A percentile compares a stretch with the other conserved stretches of the same genome.
Evolutionary conservation across 2,329 filamentous ascomycete genomes (phyloP).

Genomic region (Epicoccum sorghinum): DNA sequence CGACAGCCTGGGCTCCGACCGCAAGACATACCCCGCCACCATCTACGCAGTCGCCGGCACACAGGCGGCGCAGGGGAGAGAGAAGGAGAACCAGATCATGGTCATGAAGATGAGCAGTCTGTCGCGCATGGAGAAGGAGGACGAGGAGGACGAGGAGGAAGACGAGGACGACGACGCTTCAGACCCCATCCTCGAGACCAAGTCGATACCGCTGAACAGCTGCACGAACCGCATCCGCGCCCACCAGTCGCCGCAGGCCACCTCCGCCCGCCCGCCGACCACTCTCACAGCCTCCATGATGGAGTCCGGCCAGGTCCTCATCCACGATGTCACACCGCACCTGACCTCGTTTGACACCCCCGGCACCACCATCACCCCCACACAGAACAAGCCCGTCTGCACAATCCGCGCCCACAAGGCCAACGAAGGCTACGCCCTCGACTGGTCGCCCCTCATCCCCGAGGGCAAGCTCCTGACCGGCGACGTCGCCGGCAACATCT

Average conservation of each 20-base stretch:
- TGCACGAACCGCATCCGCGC: constrained; percentile 93
- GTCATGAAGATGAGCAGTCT: constrained; percentile 95
- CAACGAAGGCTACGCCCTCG: constrained; percentile 89
- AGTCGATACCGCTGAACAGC: constrained; percentile 81
- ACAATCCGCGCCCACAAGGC: constrained; percentile 90
- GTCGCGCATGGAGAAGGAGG: constrained; percentile 81
- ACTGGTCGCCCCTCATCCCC: constrained; percentile 86
- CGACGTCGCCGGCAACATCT: constrained; percentile 89
- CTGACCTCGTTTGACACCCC: constrained; percentile 89
- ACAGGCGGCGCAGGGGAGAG: constrained; percentile 77
- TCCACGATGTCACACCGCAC: constrained; percentile 93
- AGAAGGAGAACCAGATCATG: constrained; percentile 91
- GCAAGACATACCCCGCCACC: constrained; percentile 92
- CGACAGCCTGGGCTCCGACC: constrained; percentile 84
- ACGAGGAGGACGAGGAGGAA: constrained; percentile 73
- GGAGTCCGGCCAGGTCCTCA: constrained; percentile 84
- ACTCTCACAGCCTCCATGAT: constrained; percentile 92
- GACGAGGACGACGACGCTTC: constrained; percentile 66
- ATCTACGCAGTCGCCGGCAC: constrained; percentile 95
- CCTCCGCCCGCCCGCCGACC: constrained; percentile 73
- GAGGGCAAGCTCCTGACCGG: constrained; percentile 88
- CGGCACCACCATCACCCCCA: constrained; percentile 76
- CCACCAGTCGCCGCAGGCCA: constrained; percentile 77
- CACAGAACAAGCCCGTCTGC: constrained; percentile 85
- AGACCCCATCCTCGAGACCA: constrained; percentile 93